phyloP scores from a whole-genome alignment of 2,329 filamentous ascomycete genomes.

The Cladosporium sp. region DNA sequence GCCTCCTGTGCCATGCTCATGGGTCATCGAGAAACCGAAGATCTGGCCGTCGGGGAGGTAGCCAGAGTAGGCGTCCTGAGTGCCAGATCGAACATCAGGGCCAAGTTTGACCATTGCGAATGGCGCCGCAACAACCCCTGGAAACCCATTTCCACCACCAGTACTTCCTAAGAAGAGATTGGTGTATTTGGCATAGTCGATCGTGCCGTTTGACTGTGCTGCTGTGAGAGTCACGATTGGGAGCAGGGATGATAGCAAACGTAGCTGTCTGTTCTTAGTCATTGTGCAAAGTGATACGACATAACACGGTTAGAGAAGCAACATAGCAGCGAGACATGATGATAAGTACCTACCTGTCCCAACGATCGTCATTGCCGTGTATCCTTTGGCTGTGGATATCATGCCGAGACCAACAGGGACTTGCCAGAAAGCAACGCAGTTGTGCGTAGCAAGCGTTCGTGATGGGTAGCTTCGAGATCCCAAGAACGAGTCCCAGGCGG shows the following conservation, averaged over 20 bases:
- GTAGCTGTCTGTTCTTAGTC: neutral
- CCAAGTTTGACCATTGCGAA: conserved; percentile 41
- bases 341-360: neutral
- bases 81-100: conserved; percentile 29
- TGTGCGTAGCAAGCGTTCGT: neutral
- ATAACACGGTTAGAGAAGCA: neutral
- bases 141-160: conserved; percentile 40
- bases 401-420: neutral
- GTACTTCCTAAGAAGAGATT: conserved; percentile 34
- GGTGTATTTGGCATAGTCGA: conserved; percentile 3
- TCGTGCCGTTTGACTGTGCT: neutral
- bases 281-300: neutral
- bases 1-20: conserved; percentile 64
- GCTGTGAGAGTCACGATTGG: neutral
- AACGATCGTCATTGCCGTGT: neutral
- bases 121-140: conserved; percentile 34
- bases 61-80: conserved; percentile 36
- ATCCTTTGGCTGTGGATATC: neutral
- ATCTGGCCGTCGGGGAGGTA: conserved; percentile 29
- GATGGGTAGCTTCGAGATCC: neutral
- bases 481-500: conserved; percentile 1
- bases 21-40: conserved; percentile 46
- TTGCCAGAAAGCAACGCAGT: neutral
- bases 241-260: neutral
- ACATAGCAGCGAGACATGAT: neutral